Evolutionary conservation across 2,329 filamentous ascomycete species (phyloP), one percentile per base, ranked within the genome.

Genomic region (Trichoderma endophyticum): DNA sequence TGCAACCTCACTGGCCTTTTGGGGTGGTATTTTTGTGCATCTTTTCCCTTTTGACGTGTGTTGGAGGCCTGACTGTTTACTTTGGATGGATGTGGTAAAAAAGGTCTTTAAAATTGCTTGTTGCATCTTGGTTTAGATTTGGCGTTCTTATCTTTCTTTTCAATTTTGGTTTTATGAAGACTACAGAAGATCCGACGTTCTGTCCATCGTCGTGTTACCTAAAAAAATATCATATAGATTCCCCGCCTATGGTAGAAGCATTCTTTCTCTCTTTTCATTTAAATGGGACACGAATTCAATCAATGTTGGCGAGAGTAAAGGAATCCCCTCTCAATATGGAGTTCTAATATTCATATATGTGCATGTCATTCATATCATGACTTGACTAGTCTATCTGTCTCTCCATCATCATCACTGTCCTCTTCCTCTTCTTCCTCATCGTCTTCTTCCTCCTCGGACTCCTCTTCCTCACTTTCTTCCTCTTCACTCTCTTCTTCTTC

Each of bases 401-500:
- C 85, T 2, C 81, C 83, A 32, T 82, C 84, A 28, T 85, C 83
- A 57, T 85, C 85, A 26, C 81, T 82, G 18, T 83, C 83, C n/a
- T 87, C 86, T 51, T 86, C 84, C 2, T 84, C 84, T 1, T 84
- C 84, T 0, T 83, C 84, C 0, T 83, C 82, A 0, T 51, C 43
- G n/a, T 87, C 86, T 39, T 85, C 84, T 1, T 84, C 84, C 1
- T 51, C 43, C 21, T 87, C 86, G 36, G 85, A 84, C 2, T 84
- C 84, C 1, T 84, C 84, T 0, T 83, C 84, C 0, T 83, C 82
- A n/a, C 43, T 51, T 2, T 86, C 85, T 0, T 84, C 82, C 1
- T 85, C 84, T 2, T 86, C 86, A 4, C 87, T 85, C 1, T 86
- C 85, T 0, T 86, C 86, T 8, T 87, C 86, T 2, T 87, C 87